Evolutionary conservation across 73 alveolate genomes (phyloP).

Genomic region (Uronychia setigera): DNA sequence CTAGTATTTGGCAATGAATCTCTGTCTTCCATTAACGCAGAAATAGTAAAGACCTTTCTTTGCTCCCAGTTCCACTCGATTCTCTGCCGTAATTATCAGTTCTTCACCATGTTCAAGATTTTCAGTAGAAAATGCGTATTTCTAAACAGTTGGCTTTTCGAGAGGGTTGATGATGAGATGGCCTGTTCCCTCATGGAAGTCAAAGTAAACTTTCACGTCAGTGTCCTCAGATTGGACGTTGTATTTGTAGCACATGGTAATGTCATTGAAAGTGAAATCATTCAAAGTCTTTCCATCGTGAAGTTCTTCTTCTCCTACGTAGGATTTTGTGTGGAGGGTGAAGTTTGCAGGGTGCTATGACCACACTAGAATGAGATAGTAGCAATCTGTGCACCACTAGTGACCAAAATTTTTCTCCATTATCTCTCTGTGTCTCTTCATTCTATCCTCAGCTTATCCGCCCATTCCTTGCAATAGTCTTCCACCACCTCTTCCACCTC

Average conservation of each 20-base stretch:
- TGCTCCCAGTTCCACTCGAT: background rate
- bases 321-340: background rate
- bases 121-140: background rate
- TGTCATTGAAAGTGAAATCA: background rate
- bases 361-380: background rate
- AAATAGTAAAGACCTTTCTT: background rate
- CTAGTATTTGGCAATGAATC: background rate
- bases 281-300: background rate
- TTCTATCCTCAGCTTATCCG: background rate
- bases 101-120: background rate
- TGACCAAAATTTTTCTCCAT: background rate
- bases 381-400: background rate
- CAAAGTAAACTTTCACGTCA: background rate
- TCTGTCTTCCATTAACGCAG: background rate
- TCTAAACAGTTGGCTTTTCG: background rate
- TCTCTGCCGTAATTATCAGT: background rate
- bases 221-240: background rate
- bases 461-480: background rate
- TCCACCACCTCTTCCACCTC: background rate
- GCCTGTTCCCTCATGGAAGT: background rate
- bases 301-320: background rate
- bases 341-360: background rate
- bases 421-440: background rate
- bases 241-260: background rate
- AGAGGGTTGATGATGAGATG: background rate